Conservation (phyloP, 495 filamentous ascomycete genomes). For the Xanthoparmelia taractica region DNA sequence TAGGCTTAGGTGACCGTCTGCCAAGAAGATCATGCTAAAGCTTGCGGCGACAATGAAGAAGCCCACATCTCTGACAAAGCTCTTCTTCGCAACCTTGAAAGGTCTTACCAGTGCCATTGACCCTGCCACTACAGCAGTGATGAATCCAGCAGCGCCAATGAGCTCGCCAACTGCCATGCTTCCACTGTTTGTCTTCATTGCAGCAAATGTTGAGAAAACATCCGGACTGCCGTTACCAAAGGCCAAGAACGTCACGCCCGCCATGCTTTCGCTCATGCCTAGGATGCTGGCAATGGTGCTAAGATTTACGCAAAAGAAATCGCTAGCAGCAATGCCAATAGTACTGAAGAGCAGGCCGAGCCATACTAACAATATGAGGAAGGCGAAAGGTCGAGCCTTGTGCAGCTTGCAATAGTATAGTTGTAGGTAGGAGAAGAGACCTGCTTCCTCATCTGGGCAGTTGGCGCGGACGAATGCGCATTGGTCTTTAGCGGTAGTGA, state of each 20-base stretch:
- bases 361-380: slow-evolving; percentile 71
- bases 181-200: slow-evolving; percentile 92
- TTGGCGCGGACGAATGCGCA: slow-evolving; percentile 78
- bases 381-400: slow-evolving; percentile 64
- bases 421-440: slow-evolving; percentile 77
- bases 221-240: slow-evolving; percentile 99
- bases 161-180: slow-evolving; percentile 94
- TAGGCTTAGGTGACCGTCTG: slow-evolving; percentile 72
- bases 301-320: slow-evolving; percentile 96
- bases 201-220: slow-evolving; percentile 96
- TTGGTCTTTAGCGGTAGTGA: slow-evolving; percentile 68
- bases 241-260: slow-evolving; percentile 92
- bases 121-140: slow-evolving; percentile 94
- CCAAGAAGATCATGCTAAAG: slow-evolving; percentile 82
- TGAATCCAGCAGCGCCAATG: slow-evolving; percentile 92
- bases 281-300: slow-evolving; percentile 82
- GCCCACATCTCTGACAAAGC: slow-evolving; percentile 84
- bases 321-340: slow-evolving; percentile 95
- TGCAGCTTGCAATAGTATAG: slow-evolving; percentile 84
- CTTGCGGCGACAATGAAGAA: slow-evolving; percentile 85
- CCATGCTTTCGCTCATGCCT: slow-evolving; percentile 91
- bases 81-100: slow-evolving; percentile 79
- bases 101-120: slow-evolving; percentile 94
- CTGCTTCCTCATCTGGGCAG: slow-evolving; percentile 84
- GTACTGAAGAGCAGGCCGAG: slow-evolving; percentile 88